Evolutionary conservation across 257 asterid species (phyloP), one percentile per base, ranked within the genome.

Genomic region (Parsonsia alboflavescens): DNA sequence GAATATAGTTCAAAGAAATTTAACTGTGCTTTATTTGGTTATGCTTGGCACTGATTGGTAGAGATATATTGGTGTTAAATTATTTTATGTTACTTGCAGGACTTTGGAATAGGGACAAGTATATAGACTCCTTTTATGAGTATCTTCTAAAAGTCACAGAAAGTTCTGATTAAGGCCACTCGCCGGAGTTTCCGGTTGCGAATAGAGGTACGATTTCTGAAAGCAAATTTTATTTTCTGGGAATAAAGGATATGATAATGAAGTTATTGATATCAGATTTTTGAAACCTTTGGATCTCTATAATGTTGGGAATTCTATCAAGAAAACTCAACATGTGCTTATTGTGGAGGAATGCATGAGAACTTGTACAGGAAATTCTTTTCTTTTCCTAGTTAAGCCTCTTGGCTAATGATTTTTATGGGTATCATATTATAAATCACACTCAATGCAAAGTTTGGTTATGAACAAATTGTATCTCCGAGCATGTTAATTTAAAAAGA

Each of bases 81-180:
- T 68, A 65, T 73, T 64, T 75, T 73, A 52, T 79, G 74, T 78
- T 83, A 46, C 75, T 82, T 86, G 83, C 89, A 94, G 99, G 99
- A 94, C 86, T 97, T 98, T 71, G 99, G 99, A 82, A 92, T 94
- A 72, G 99, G 99, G 75, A 94, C 99, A 70, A 94, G 99, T 85
- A 89, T n/a, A n/a, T 94, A 78, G 99, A 94, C 87, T 95, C 99
- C 73, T 95, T 92, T 80, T 95, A 95, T 73, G 99, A 95, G 82
- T 95, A 95, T 83, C 95, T 95, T 61, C 83, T 95, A 65, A 95
- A 95, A 97, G 99, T 90, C 80, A 76, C n/a, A n/a, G n/a, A n/a
- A n/a, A n/a, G n/a, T n/a, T n/a, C n/a, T n/a, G n/a, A n/a, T n/a
- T n/a, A n/a, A n/a, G n/a, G n/a, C n/a, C n/a, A n/a, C n/a, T n/a